Evolutionary conservation across 2,329 filamentous ascomycete genomes (phyloP).

Genomic region (Xylariaceae sp.): DNA sequence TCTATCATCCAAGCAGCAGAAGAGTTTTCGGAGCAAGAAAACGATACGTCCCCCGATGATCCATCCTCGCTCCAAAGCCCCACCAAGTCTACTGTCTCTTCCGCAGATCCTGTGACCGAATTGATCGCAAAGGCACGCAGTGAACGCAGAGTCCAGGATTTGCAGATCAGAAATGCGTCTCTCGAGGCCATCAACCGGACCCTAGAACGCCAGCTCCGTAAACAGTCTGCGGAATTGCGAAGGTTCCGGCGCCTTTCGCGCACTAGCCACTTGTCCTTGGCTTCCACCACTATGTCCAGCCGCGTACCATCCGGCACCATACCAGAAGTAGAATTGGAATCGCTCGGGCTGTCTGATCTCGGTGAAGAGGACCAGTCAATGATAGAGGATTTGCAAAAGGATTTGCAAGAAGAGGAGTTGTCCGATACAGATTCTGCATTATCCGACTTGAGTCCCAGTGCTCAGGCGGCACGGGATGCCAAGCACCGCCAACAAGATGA

Average conservation of each 20-base stretch:
- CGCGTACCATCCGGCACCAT: conserved; percentile 43
- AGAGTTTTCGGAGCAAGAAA: conserved; percentile 41
- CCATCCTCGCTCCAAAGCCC: conserved; percentile 50
- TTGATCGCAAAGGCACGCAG: conserved; percentile 82
- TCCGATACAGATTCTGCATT: conserved; percentile 39
- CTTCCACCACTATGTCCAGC: conserved; percentile 43
- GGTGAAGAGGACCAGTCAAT: conserved; percentile 42
- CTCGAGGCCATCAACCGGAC: conserved; percentile 92
- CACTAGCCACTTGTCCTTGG: conserved; percentile 67
- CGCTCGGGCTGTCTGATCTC: conserved; percentile 47
- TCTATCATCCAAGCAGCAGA: conserved; percentile 55
- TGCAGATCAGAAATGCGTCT: conserved; percentile 95
- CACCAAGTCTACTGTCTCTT: conserved; percentile 50
- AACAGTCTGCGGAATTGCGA: conserved; percentile 83
- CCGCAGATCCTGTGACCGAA: conserved; percentile 64
- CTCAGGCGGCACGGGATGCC: conserved; percentile 41
- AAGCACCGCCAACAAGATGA: conserved; percentile 70
- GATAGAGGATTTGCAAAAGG: conserved; percentile 41
- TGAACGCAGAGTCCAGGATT: conserved; percentile 90
- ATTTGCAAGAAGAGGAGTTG: conserved; percentile 50
- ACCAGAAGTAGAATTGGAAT: conserved; percentile 42
- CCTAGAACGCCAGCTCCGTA: conserved; percentile 83
- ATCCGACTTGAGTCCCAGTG: conserved; percentile 40
- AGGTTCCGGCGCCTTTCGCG: conserved; percentile 82
- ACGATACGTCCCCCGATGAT: conserved; percentile 32